These are phyloP conservation scores for Isatis tinctoria DNA, from an alignment of 345 rosid genomes.

Conservation along the genomic window DNA sequence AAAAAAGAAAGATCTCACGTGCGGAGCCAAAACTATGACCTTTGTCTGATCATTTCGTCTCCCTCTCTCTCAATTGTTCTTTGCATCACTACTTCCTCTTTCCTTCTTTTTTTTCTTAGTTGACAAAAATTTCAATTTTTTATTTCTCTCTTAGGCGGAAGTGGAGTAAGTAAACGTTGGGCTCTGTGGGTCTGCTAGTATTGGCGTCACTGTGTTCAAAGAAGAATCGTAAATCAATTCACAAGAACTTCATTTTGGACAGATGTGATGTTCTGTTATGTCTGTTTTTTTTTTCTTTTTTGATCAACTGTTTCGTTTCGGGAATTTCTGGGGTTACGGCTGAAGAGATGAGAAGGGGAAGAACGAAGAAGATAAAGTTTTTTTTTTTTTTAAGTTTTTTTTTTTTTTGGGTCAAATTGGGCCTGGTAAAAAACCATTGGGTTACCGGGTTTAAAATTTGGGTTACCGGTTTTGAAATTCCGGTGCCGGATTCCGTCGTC, in stretches of 20 bases:
- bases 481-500: too few relatives aligned
- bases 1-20: constrained; percentile 20
- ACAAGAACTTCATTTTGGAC: not conserved
- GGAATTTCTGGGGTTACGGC: too few relatives aligned
- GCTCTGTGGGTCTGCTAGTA: not conserved
- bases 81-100: constrained; percentile 6
- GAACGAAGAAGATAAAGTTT: too few relatives aligned
- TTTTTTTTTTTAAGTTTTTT: too few relatives aligned
- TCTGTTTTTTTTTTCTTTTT: constrained; percentile 10
- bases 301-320: too few relatives aligned
- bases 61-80: constrained; percentile 10
- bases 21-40: constrained; percentile 31
- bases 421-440: too few relatives aligned
- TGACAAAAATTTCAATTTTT: not conserved
- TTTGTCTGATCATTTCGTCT: constrained; percentile 29
- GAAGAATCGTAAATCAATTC: not conserved
- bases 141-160: not conserved
- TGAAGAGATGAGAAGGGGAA: too few relatives aligned
- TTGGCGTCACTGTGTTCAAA: constrained; percentile 4
- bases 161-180: constrained; percentile 29
- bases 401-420: too few relatives aligned
- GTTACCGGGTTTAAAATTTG: too few relatives aligned
- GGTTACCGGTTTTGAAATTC: too few relatives aligned
- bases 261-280: constrained; percentile 4
- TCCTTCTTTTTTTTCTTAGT: not conserved